Percentiles rank a stretch among this genome's conserved stretches.
Evolutionary conservation across 768 basidiomycete species (phyloP).

Genomic region (Trametes maxima): DNA sequence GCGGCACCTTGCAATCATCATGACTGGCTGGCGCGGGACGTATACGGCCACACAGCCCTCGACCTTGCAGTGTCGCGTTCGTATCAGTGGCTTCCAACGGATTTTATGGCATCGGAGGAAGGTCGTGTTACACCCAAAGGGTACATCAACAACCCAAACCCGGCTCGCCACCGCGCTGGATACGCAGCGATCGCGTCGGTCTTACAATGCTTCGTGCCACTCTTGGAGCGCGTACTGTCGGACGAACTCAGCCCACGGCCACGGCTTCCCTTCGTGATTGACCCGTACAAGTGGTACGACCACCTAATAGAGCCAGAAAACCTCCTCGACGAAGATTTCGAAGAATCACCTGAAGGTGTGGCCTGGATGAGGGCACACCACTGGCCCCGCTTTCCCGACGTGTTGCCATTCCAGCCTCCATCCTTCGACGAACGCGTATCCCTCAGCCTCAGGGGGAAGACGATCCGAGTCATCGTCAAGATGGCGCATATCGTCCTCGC

Average conservation of each 20-base stretch:
- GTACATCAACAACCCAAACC: slow-evolving; percentile 37
- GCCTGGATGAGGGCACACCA: not conserved
- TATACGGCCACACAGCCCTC: not conserved
- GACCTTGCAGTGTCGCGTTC: slow-evolving; percentile 22
- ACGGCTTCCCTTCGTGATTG: not conserved
- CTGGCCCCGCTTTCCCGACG: slow-evolving; percentile 8
- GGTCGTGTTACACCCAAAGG: slow-evolving; percentile 25
- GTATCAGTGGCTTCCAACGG: slow-evolving; percentile 35
- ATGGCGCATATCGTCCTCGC: slow-evolving; percentile 39
- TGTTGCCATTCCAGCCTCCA: not conserved
- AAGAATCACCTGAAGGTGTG: not conserved
- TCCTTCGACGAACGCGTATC: not conserved
- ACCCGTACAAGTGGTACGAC: slow-evolving; percentile 4
- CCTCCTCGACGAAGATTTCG: not conserved
- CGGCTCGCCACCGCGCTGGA: slow-evolving; percentile 15
- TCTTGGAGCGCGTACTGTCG: slow-evolving; percentile 33
- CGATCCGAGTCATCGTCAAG: slow-evolving; percentile 44
- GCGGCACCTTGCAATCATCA: not conserved
- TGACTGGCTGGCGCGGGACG: not conserved
- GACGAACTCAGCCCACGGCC: slow-evolving; percentile 8
- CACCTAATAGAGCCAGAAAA: not conserved
- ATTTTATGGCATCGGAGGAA: slow-evolving; percentile 28
- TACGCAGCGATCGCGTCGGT: slow-evolving; percentile 23
- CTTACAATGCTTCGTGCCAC: slow-evolving; percentile 26
- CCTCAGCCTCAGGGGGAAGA: slow-evolving; percentile 20